phyloP scores from a whole-genome alignment of 1,284 basidiomycete genomes.

The Trichosporon ovoides region DNA sequence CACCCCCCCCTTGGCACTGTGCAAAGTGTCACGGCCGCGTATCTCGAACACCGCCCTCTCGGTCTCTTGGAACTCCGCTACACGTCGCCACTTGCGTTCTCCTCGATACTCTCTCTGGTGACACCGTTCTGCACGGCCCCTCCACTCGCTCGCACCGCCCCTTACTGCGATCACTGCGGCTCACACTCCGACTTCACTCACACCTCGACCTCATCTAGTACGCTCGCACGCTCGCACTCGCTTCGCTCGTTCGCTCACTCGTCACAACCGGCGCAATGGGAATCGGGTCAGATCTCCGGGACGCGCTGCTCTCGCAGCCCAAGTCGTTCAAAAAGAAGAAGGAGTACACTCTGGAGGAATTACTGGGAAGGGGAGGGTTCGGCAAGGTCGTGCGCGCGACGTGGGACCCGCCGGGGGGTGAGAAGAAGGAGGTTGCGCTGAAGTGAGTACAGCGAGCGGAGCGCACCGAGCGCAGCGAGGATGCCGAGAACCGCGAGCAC shows the following conservation, averaged over 20 bases:
- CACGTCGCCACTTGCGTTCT: no score
- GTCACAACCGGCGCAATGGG: slow-evolving; percentile 31
- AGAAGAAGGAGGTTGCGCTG: slow-evolving; percentile 70
- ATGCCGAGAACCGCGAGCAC: neutral
- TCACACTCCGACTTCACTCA: no score
- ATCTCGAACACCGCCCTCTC: no score
- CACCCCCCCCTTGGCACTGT: no score
- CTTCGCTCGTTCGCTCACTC: neutral
- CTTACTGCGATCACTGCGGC: no score
- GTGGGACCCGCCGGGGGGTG: slow-evolving; percentile 53
- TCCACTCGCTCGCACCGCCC: no score
- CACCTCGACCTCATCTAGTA: no score
- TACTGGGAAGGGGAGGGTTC: slow-evolving; percentile 72
- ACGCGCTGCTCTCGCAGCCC: slow-evolving; percentile 65
- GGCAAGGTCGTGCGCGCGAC: slow-evolving; percentile 67
- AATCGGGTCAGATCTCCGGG: slow-evolving; percentile 37
- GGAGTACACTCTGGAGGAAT: slow-evolving; percentile 46
- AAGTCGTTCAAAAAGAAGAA: slow-evolving; percentile 79
- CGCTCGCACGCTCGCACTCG: neutral
- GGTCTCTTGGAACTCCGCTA: no score
- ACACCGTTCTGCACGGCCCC: no score
- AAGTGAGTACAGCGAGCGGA: slow-evolving; percentile 41
- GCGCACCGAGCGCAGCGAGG: no score
- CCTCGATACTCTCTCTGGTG: no score
- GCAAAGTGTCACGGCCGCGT: no score